Base-by-base conservation (phyloP, 208 protist species). In the Crithidia sp. region DNA sequence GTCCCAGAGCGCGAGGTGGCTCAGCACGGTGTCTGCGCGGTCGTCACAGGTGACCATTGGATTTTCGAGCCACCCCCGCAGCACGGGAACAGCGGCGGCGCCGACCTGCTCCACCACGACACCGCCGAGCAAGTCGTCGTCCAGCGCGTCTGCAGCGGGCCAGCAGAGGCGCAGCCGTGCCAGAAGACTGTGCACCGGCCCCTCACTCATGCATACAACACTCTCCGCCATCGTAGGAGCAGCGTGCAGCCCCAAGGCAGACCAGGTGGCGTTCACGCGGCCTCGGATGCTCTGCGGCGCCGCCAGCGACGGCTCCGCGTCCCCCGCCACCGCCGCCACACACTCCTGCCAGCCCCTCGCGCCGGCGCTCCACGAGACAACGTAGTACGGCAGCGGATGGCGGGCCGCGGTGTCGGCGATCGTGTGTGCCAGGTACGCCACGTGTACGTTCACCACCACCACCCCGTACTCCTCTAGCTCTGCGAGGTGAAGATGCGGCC, bases 381-480 rank as follows among this genome's bases (percentile, higher is more conserved):
- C 60, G 71, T 79, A 84, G 55, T 79, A 79, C 13, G 74, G 67
- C 39, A 79, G 47, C 54, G 67, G 67, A 3, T 53, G 43, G 39
- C 52, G 28, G 0, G 37, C 52, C 7, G 69, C 69, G 9, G 61
- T 50, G 12, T 14, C 47, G 13, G 55, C 74, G 36, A 79, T 36
- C 16, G 57, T 50, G 62, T 70, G 13, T 10, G 62, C 58, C 2
- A 74, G 60, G 56, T 66, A 58, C 14, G 72, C 67, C 16, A 79
- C 61, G 58, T 76, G 70, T 49, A 72, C 79, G 70, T 84, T 84
- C 19, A 84, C 62, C 47, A 84, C 79, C 28, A 60, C 77, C 16
- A 84, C 69, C 7, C 74, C 79, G 49, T 79, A 76, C 40, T 71
- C 79, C 39, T 70, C 59, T 43, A 84, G 57, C 50, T 84, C 70